Conservation (phyloP, 2,329 filamentous ascomycete genomes). For the Sordariomycetes sp. region DNA sequence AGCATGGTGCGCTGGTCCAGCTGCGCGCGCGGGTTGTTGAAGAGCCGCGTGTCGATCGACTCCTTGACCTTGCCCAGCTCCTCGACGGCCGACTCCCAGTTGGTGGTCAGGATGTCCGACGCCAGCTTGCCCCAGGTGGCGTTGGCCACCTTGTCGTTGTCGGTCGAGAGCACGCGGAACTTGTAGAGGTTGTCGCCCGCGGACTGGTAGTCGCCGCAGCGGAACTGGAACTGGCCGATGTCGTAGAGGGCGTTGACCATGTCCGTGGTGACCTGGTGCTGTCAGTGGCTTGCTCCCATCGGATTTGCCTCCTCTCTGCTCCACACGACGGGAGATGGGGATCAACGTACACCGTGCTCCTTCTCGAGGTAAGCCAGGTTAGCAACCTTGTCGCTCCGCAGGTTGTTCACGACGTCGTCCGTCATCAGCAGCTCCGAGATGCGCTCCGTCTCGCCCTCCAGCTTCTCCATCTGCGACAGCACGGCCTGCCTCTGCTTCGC, state of each 20-base stretch:
- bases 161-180: constrained; percentile 94
- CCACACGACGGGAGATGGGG: background rate
- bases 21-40: constrained; percentile 92
- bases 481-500: constrained; percentile 84
- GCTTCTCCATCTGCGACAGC: constrained; percentile 68
- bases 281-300: background rate
- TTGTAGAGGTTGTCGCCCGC: constrained; percentile 92
- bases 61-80: constrained; percentile 86
- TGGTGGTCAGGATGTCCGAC: constrained; percentile 86
- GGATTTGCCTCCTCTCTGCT: background rate
- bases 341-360: constrained; percentile 66
- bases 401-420: constrained; percentile 80
- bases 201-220: constrained; percentile 84
- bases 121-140: constrained; percentile 98
- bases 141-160: constrained; percentile 92
- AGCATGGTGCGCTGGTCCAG: constrained; percentile 95
- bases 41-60: constrained; percentile 85
- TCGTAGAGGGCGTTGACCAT: constrained; percentile 96
- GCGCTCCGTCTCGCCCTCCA: constrained; percentile 79
- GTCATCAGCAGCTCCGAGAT: constrained; percentile 79
- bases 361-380: constrained; percentile 98
- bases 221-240: constrained; percentile 95
- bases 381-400: constrained; percentile 94
- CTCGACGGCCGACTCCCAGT: constrained; percentile 90
- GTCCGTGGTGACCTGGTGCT: constrained; percentile 66